Conservation (phyloP, 495 filamentous ascomycete genomes). For the Evansstolkia leycettana region DNA sequence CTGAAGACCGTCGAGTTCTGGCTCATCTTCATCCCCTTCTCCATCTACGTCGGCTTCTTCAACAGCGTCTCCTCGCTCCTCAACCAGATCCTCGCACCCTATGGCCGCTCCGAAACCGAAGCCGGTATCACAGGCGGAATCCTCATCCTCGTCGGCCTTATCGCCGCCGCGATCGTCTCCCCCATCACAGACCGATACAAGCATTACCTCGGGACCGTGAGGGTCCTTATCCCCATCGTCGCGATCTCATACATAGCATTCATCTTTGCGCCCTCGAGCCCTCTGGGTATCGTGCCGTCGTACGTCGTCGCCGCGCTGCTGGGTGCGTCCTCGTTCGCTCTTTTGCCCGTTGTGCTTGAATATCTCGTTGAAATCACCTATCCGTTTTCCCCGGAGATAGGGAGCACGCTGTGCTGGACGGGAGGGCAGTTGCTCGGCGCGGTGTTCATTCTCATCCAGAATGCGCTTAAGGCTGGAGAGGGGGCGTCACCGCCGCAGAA, state of each 20-base stretch:
- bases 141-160: slow-evolving; percentile 80
- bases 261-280: slow-evolving; percentile 66
- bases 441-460: slow-evolving; percentile 70
- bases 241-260: slow-evolving; percentile 61
- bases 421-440: slow-evolving; percentile 62
- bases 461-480: slow-evolving; percentile 55
- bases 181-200: slow-evolving; percentile 82
- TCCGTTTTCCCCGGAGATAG: slow-evolving; percentile 79
- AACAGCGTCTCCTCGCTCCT: slow-evolving; percentile 81
- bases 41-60: slow-evolving; percentile 83
- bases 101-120: slow-evolving; percentile 66
- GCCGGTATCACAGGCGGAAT: slow-evolving; percentile 83
- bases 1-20: slow-evolving; percentile 56
- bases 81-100: slow-evolving; percentile 79
- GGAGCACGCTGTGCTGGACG: slow-evolving; percentile 70
- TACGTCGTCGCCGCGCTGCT: slow-evolving; percentile 57
- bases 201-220: slow-evolving; percentile 62
- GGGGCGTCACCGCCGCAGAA: slow-evolving; percentile 45
- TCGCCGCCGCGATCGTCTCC: slow-evolving; percentile 58
- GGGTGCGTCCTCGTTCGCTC: slow-evolving; percentile 66
- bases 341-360: slow-evolving; percentile 79
- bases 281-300: slow-evolving; percentile 49
- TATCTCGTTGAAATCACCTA: slow-evolving; percentile 76
- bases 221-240: slow-evolving; percentile 62
- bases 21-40: slow-evolving; percentile 64